These are phyloP conservation scores for Orbilia blumenaviensis DNA, from an alignment of 2,329 filamentous ascomycete species.

Conservation along the genomic window DNA sequence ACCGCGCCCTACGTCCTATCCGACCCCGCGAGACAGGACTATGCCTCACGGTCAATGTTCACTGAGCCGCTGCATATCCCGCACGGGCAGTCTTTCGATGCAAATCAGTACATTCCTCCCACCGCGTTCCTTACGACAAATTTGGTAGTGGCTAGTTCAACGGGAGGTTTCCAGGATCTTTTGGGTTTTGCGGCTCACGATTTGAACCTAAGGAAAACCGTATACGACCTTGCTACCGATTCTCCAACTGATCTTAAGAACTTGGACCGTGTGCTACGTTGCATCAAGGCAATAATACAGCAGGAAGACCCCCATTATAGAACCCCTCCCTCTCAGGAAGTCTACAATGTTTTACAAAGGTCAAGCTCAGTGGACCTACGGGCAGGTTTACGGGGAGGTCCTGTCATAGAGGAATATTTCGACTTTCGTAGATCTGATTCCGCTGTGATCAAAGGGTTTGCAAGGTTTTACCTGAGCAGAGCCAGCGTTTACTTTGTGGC, in stretches of 20 bases:
- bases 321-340: constrained; percentile 44
- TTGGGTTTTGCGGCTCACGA: constrained; percentile 49
- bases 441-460: constrained; percentile 49
- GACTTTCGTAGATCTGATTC: constrained; percentile 51
- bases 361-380: constrained; percentile 50
- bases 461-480: constrained; percentile 49
- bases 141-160: constrained; percentile 63
- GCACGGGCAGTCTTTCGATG: constrained; percentile 54
- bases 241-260: constrained; percentile 53
- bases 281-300: constrained; percentile 53
- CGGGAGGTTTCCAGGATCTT: constrained; percentile 47
- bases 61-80: constrained; percentile 65
- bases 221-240: constrained; percentile 52
- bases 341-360: constrained; percentile 52
- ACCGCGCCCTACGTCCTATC: constrained; percentile 50
- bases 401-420: constrained; percentile 50
- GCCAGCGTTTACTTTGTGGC: constrained; percentile 53
- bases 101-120: constrained; percentile 48
- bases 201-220: constrained; percentile 47
- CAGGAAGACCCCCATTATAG: constrained; percentile 50
- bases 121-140: constrained; percentile 57
- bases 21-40: constrained; percentile 50
- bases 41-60: constrained; percentile 44
- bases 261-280: constrained; percentile 51
- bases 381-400: constrained; percentile 45